Evolutionary conservation across 805 yeast genomes (phyloP).

Genomic region (Grigorovia jiainica): DNA sequence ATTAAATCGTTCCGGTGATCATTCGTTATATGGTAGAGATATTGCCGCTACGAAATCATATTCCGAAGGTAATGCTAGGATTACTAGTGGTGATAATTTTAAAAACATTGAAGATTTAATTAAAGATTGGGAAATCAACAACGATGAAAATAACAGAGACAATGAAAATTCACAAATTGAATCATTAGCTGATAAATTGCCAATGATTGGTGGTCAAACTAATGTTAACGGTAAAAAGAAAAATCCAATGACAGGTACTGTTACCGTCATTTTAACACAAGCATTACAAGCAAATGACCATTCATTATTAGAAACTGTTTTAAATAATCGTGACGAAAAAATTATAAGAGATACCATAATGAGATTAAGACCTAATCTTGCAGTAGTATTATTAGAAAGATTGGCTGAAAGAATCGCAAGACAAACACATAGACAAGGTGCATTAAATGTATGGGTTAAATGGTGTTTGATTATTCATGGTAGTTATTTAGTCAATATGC

Average conservation of each 20-base stretch:
- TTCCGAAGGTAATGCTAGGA: slow-evolving; percentile 50
- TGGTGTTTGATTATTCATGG: slow-evolving; percentile 83
- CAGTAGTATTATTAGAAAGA: slow-evolving; percentile 47
- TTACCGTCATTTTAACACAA: slow-evolving; percentile 78
- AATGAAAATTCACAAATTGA: slow-evolving; percentile 36
- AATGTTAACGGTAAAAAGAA: slow-evolving; percentile 27
- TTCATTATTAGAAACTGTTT: slow-evolving; percentile 73
- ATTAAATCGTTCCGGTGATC: slow-evolving; percentile 9
- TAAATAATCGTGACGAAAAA: slow-evolving; percentile 42
- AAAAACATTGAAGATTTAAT: slow-evolving; percentile 40
- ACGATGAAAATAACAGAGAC: slow-evolving; percentile 35
- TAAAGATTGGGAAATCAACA: slow-evolving; percentile 34
- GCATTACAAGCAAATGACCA: slow-evolving; percentile 84
- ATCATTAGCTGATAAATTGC: slow-evolving; percentile 43
- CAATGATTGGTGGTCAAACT: slow-evolving; percentile 5
- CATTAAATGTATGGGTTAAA: slow-evolving; percentile 66
- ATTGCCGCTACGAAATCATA: slow-evolving; percentile 46
- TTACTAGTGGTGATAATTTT: slow-evolving; percentile 56
- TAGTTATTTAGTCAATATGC: slow-evolving; percentile 41
- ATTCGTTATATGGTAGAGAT: slow-evolving; percentile 31
- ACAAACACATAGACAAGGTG: slow-evolving; percentile 43
- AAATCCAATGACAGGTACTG: slow-evolving; percentile 61
- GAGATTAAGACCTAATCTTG: slow-evolving; percentile 44
- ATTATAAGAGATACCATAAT: slow-evolving; percentile 47
- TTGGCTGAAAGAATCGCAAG: slow-evolving; percentile 53